Base-by-base conservation (phyloP, 2,329 filamentous ascomycete genomes). In the Hypoxylon sp. region DNA sequence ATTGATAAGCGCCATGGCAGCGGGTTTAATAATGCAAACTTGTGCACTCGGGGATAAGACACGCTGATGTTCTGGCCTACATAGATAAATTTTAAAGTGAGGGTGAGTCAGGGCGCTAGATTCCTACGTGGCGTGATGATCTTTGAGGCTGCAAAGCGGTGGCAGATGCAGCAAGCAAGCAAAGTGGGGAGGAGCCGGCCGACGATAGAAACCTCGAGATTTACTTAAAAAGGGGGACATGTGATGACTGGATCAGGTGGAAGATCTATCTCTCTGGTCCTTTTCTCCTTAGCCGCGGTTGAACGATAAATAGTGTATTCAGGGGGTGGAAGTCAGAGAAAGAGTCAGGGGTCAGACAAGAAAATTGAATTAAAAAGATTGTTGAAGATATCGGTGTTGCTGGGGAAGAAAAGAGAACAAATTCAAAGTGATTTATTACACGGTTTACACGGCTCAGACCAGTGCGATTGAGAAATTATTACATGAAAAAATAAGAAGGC, bases 101-200 rank as follows among this genome's bases (percentile, higher is more conserved):
- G 61, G 46, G 55, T 70, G 64, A 68, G 68, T 68, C 68, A 70
- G 62, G 53, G 59, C 43, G 28, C 55, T 58, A 50, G 50, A 56
- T 30, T 57, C 46, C 46, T 57, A 45, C 55, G 64, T 68, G 60
- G 67, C 67, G 60, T 67, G 68, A 65, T 63, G 23, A 60, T 49
- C 58, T 55, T 50, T 25, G 58, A 60, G 36, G 48, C 28, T 25
- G 53, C 41, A 67, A 60, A 48, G 45, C 25, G 53, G 46, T 34
- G 53, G 46, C 58, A 62, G 57, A 65, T 62, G 23, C 57, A 61
- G 57, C 34, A 52, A 61, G 57, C 34, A 52, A 52, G 28, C 30
- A 64, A 60, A 34, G 57, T 61, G 61, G 55, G 45, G 63, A 60
- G 49, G 41, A 36, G 34, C 48, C 19, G 34, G 50, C 55, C 46